Evolutionary conservation across 2,329 filamentous ascomycete species (phyloP).

Genomic region (Fusarium avenaceum): DNA sequence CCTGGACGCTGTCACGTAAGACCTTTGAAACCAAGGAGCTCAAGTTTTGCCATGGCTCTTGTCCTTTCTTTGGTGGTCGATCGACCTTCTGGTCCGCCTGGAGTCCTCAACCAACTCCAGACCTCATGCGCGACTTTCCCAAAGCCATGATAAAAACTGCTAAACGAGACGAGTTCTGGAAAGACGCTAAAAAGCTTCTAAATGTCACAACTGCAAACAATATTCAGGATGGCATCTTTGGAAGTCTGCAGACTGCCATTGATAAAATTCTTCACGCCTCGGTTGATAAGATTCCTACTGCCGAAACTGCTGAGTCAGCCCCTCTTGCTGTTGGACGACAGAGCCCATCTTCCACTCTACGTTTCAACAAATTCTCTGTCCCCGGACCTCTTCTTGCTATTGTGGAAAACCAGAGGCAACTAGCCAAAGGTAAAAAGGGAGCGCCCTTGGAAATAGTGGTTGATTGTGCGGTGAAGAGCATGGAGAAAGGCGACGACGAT

Average conservation of each 20-base stretch:
- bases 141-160: not conserved
- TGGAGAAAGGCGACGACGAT: constrained; percentile 1
- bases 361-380: not conserved
- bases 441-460: constrained; percentile 2
- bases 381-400: constrained; percentile 7
- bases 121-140: constrained; percentile 8
- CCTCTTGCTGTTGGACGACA: constrained; percentile 1
- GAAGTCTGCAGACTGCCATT: not conserved
- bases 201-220: constrained; percentile 1
- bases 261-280: not conserved
- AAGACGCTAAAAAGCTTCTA: not conserved
- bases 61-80: constrained; percentile 1
- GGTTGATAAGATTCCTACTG: not conserved
- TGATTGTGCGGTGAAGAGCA: constrained; percentile 1
- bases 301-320: not conserved
- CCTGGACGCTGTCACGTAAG: constrained; percentile 1
- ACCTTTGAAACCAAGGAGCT: constrained; percentile 6
- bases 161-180: not conserved
- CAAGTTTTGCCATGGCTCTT: constrained; percentile 1
- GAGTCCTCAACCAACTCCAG: constrained; percentile 1
- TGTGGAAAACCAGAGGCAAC: constrained; percentile 1
- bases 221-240: constrained; percentile 3
- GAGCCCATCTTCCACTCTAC: not conserved
- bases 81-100: constrained; percentile 1
- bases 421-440: not conserved